Conservation (phyloP, 305 asterid genomes). For the Fraxinus baroniana region DNA sequence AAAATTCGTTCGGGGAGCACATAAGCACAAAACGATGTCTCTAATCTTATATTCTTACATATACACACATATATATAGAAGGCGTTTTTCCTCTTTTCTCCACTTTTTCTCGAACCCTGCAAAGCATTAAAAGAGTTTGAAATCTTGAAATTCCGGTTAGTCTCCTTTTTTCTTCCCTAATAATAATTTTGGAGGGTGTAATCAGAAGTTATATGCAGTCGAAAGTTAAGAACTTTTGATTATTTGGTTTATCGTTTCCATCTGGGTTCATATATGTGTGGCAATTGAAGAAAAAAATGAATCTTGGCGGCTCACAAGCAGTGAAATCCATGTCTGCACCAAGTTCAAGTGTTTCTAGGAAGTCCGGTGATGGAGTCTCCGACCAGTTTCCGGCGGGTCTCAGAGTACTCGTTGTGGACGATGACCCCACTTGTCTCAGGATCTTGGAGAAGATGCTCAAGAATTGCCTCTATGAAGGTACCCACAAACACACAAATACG, state of each 20-base stretch:
- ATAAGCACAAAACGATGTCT: slow-evolving; percentile 22
- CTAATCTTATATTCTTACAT: slow-evolving; percentile 16
- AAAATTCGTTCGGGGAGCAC: slow-evolving; percentile 8
- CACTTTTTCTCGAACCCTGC: slow-evolving; percentile 2
- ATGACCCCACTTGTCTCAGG: slow-evolving; percentile 83
- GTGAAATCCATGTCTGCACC: slow-evolving; percentile 43
- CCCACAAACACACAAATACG: background rate
- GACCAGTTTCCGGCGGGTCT: slow-evolving; percentile 86
- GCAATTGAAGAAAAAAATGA: slow-evolving; percentile 44
- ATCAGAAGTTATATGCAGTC: slow-evolving; percentile 10
- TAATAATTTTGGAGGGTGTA: slow-evolving; percentile 21
- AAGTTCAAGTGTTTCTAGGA: slow-evolving; percentile 49
- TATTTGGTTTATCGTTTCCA: slow-evolving; percentile 6
- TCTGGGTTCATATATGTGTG: slow-evolving; percentile 30
- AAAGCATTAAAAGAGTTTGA: background rate
- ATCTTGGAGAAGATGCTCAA: slow-evolving; percentile 83
- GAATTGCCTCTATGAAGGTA: slow-evolving; percentile 76
- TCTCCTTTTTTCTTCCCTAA: slow-evolving; percentile 1
- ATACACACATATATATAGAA: slow-evolving; percentile 22
- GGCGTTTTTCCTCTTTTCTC: slow-evolving; percentile 12
- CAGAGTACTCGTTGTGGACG: slow-evolving; percentile 85
- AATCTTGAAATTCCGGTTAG: slow-evolving; percentile 3
- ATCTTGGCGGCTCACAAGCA: slow-evolving; percentile 45
- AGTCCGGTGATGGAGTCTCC: slow-evolving; percentile 59
- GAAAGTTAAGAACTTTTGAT: slow-evolving; percentile 18